Conservation (phyloP, 768 basidiomycete species). For the Pisolithus albus region DNA sequence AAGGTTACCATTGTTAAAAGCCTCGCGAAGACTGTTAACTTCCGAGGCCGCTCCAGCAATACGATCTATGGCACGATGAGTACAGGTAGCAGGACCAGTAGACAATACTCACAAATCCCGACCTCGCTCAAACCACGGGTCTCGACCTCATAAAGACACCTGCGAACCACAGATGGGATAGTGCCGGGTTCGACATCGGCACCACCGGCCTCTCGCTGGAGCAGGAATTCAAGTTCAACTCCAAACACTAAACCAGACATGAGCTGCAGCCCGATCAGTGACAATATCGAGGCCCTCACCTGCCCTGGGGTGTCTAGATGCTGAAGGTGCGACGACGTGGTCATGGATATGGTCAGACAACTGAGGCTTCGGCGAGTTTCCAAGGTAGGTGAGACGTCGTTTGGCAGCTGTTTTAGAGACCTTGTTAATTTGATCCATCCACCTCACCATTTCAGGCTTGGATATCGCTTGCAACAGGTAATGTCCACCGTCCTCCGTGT, state of each 20-base stretch:
- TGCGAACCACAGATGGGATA: constrained; percentile 59
- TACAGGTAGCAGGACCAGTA: not conserved
- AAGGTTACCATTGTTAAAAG: constrained; percentile 60
- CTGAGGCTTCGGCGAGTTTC: constrained; percentile 66
- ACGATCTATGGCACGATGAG: constrained; percentile 47
- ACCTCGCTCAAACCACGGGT: constrained; percentile 69
- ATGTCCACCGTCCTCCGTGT: constrained; percentile 83
- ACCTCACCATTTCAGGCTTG: constrained; percentile 65
- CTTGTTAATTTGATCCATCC: constrained; percentile 69
- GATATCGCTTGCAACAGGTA: constrained; percentile 71
- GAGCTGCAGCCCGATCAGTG: not conserved
- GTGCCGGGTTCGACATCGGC: constrained; percentile 46
- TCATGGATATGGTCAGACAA: constrained; percentile 68
- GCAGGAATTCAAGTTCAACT: constrained; percentile 63
- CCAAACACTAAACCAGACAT: constrained; percentile 51
- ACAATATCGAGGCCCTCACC: constrained; percentile 38
- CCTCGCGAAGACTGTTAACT: constrained; percentile 63
- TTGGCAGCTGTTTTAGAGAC: constrained; percentile 70
- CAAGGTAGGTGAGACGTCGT: constrained; percentile 74
- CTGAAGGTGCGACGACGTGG: constrained; percentile 38
- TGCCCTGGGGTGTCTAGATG: constrained; percentile 67
- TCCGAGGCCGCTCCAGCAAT: constrained; percentile 71
- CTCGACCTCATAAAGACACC: constrained; percentile 67
- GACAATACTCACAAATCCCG: constrained; percentile 65
- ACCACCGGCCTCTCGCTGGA: constrained; percentile 56